These are phyloP conservation scores for Blepharisma undulans DNA, from an alignment of 169 alveolate genomes.

Conservation along the genomic window DNA sequence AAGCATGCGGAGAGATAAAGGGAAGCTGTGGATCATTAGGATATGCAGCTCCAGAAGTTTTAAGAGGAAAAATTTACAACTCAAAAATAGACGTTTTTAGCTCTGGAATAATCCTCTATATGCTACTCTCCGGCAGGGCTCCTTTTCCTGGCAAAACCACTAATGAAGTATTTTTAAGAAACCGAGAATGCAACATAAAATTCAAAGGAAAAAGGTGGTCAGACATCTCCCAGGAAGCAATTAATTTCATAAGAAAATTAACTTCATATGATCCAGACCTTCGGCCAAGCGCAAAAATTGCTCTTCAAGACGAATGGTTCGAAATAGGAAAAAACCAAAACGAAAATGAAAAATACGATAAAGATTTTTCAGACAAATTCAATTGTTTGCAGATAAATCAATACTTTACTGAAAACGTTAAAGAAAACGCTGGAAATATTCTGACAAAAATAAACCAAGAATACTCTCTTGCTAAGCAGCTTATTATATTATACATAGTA, in stretches of 20 bases:
- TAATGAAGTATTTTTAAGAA: background rate
- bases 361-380: background rate
- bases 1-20: background rate
- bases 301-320: background rate
- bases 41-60: slow-evolving; percentile 23
- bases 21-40: slow-evolving; percentile 27
- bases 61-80: slow-evolving; percentile 45
- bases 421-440: background rate
- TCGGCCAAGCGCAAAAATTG: background rate
- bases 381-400: background rate
- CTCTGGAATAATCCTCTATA: slow-evolving; percentile 65
- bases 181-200: background rate
- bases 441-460: background rate
- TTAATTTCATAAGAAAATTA: background rate
- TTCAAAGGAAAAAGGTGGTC: background rate
- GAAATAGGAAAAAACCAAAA: background rate
- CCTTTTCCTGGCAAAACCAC: slow-evolving; percentile 50
- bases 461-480: background rate
- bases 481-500: background rate
- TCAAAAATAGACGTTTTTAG: slow-evolving; percentile 73
- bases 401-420: background rate
- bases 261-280: background rate
- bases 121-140: slow-evolving; percentile 55
- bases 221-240: background rate
- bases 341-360: background rate